Evolutionary conservation across 1,284 basidiomycete species (phyloP).

Genomic region (Sporisorium sorghi): DNA sequence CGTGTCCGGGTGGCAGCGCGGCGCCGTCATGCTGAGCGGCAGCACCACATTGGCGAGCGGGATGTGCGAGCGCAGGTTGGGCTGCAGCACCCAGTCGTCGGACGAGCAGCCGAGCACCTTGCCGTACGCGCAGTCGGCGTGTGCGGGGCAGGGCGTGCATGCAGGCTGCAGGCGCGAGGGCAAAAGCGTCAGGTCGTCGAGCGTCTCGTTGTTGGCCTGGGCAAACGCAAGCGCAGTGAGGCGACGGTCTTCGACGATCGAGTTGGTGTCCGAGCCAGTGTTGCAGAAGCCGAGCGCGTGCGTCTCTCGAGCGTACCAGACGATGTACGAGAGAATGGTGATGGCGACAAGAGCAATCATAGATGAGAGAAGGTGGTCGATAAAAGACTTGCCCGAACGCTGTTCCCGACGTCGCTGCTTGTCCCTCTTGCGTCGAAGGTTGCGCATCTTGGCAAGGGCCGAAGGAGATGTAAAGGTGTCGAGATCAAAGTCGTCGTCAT

Average conservation of each 20-base stretch:
- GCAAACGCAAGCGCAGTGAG: conserved; percentile 34
- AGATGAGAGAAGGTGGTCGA: conserved; percentile 17
- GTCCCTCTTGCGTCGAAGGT: conserved; percentile 24
- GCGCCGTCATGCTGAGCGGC: conserved; percentile 44
- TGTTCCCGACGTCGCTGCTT: conserved; percentile 24
- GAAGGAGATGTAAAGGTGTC: conserved; percentile 37
- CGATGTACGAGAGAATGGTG: conserved; percentile 22
- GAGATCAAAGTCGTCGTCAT: conserved; percentile 31
- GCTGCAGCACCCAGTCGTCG: conserved; percentile 57
- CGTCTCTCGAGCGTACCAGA: conserved; percentile 61
- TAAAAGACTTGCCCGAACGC: conserved; percentile 9
- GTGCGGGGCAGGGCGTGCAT: conserved; percentile 62
- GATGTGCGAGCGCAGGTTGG: conserved; percentile 40
- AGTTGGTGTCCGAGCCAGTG: conserved; percentile 41
- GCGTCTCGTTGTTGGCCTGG: conserved; percentile 32
- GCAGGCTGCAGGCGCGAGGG: conserved; percentile 40
- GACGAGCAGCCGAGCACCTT: conserved; percentile 48
- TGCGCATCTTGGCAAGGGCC: conserved; percentile 44
- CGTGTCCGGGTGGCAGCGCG: conserved; percentile 61
- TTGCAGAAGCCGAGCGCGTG: conserved; percentile 61
- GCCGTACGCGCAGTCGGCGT: conserved; percentile 55
- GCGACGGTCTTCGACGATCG: conserved; percentile 36
- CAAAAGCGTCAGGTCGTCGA: conserved; percentile 36
- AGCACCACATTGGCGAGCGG: conserved; percentile 44
- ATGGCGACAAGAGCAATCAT: conserved; percentile 12